Percentiles rank a stretch among this genome's conserved stretches.
Evolutionary conservation across 768 basidiomycete species (phyloP).

Genomic region (Tricholoma matsutake): DNA sequence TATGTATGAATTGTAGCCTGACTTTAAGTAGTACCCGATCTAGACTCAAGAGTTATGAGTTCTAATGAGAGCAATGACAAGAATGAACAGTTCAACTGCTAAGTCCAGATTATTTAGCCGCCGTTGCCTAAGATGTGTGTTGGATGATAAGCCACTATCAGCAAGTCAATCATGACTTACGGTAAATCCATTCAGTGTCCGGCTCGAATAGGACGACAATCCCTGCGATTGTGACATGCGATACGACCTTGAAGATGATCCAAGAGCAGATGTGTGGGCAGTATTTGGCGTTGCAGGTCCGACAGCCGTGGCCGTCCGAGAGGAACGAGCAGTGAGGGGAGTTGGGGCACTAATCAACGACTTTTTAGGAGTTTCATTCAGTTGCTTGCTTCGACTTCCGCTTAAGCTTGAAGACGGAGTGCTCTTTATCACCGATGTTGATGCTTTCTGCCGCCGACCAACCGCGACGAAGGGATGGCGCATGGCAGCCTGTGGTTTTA

Average conservation of each 20-base stretch:
- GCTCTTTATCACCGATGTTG: conserved; percentile 49
- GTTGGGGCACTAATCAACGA: conserved; percentile 88
- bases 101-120: conserved; percentile 35
- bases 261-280: conserved; percentile 53
- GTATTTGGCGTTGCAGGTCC: conserved; percentile 57
- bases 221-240: conserved; percentile 67
- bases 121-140: conserved; percentile 32
- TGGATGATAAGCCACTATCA: conserved; percentile 5
- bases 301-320: conserved; percentile 50
- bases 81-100: background rate
- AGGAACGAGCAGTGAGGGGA: conserved; percentile 75
- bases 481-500: conserved; percentile 91
- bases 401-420: conserved; percentile 53
- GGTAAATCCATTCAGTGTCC: conserved; percentile 67
- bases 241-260: conserved; percentile 63
- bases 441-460: conserved; percentile 52
- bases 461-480: conserved; percentile 86
- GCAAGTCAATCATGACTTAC: conserved; percentile 38
- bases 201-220: conserved; percentile 71
- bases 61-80: conserved; percentile 19
- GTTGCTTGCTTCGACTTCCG: conserved; percentile 50
- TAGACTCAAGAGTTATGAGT: conserved; percentile 18
- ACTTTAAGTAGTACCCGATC: conserved; percentile 19
- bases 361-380: conserved; percentile 79
- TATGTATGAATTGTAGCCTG: conserved; percentile 45